phyloP scores from a whole-genome alignment of 2,329 filamentous ascomycete genomes.

The Microcyclospora pomicola region DNA sequence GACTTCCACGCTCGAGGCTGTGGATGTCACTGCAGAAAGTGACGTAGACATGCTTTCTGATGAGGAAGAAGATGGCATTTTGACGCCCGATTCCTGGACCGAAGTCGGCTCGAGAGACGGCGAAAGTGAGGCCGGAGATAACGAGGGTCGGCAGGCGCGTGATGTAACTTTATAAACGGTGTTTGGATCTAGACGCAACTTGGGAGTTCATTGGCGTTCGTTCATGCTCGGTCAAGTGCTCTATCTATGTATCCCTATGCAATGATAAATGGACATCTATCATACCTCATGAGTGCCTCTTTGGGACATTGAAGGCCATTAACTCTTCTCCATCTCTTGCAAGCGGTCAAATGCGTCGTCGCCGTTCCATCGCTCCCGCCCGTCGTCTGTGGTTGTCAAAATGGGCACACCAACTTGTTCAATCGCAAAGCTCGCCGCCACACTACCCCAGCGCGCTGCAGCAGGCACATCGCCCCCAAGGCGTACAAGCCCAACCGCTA shows the following conservation, averaged over 20 bases:
- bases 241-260: background rate
- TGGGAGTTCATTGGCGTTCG: no score
- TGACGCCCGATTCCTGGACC: constrained; percentile 25
- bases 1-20: constrained; percentile 15
- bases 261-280: background rate
- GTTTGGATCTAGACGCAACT: no score
- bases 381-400: constrained; percentile 7
- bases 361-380: constrained; percentile 35
- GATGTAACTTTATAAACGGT: no score
- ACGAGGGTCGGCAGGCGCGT: background rate
- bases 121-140: constrained; percentile 19
- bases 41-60: constrained; percentile 23
- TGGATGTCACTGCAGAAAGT: constrained; percentile 20
- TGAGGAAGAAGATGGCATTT: constrained; percentile 21
- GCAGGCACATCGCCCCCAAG: constrained; percentile 47
- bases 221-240: no score
- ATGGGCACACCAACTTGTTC: constrained; percentile 79
- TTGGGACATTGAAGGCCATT: background rate
- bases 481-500: constrained; percentile 42
- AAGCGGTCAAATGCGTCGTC: constrained; percentile 29
- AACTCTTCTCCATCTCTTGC: constrained; percentile 18
- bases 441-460: constrained; percentile 62
- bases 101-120: constrained; percentile 24
- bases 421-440: constrained; percentile 84
- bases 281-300: no score